These are phyloP conservation scores for Hamiltosporidium magnivora DNA, from an alignment of 371 early-diverging fungal genomes.

Conservation along the genomic window DNA sequence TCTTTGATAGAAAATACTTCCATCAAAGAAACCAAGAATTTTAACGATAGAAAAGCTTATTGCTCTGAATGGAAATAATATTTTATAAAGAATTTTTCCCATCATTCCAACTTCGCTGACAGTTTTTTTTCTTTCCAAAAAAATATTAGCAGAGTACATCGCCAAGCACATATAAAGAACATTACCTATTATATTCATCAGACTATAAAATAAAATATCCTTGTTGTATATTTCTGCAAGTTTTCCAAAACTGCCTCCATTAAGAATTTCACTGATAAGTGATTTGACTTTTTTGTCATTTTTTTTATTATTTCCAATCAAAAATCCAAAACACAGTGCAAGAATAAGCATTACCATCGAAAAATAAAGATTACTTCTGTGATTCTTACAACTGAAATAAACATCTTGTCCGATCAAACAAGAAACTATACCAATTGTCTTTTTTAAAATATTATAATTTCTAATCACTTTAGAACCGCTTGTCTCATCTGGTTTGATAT, in stretches of 20 bases:
- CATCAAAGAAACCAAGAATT: constrained; percentile 7
- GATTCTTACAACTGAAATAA: constrained; percentile 20
- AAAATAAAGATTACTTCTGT: constrained; percentile 18
- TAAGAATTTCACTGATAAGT: not conserved
- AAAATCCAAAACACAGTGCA: constrained; percentile 5
- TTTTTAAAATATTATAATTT: constrained; percentile 21
- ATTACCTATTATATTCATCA: constrained; percentile 25
- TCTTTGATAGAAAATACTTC: constrained; percentile 1
- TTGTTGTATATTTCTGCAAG: constrained; percentile 1
- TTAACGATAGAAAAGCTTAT: constrained; percentile 24
- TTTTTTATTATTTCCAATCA: constrained; percentile 6
- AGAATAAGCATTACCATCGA: constrained; percentile 11
- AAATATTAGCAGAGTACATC: constrained; percentile 38
- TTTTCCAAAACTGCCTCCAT: not conserved
- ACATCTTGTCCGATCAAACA: constrained; percentile 45
- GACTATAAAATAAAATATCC: not conserved
- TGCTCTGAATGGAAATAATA: constrained; percentile 28
- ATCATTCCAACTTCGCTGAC: constrained; percentile 4
- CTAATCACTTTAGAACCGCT: constrained; percentile 11
- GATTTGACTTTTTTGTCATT: not conserved
- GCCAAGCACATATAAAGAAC: constrained; percentile 37
- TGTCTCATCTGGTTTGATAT: constrained; percentile 19
- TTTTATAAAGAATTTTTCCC: constrained; percentile 12
- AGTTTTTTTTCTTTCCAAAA: constrained; percentile 41
- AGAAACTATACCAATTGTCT: constrained; percentile 25